These are phyloP conservation scores for Ceratobasidium papillatum DNA, from an alignment of 1,284 basidiomycete genomes.

Conservation along the genomic window DNA sequence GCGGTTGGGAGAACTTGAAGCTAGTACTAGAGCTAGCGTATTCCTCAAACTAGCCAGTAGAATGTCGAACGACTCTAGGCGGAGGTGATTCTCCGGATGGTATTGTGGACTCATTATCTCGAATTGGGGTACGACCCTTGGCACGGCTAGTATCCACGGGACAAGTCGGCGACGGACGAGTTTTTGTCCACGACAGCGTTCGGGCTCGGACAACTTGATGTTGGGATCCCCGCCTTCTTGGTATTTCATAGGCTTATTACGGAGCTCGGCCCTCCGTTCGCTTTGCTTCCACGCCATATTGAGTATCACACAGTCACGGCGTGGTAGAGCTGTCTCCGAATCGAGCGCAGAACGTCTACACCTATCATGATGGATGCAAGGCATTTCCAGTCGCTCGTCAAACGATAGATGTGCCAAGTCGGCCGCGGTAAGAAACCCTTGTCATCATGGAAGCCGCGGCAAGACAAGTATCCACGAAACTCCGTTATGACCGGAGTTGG, in stretches of 20 bases:
- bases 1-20: neutral
- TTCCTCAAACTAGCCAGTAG: neutral
- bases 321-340: neutral
- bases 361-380: neutral
- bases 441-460: neutral
- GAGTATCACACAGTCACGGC: neutral
- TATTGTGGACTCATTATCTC: neutral
- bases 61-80: neutral
- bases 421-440: neutral
- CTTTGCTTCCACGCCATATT: neutral
- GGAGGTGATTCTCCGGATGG: neutral
- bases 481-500: conserved; percentile 20
- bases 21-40: neutral
- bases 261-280: neutral
- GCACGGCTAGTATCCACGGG: neutral
- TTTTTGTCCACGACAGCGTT: neutral
- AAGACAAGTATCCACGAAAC: neutral
- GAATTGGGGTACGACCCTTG: neutral
- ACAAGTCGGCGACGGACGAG: neutral
- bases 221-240: neutral
- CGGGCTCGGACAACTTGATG: neutral
- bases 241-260: neutral
- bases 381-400: neutral
- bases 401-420: conserved; percentile 1
- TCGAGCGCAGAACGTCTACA: neutral